Evolutionary conservation across 2,329 filamentous ascomycete genomes (phyloP).

Genomic region (Huntiella bhutanensis): DNA sequence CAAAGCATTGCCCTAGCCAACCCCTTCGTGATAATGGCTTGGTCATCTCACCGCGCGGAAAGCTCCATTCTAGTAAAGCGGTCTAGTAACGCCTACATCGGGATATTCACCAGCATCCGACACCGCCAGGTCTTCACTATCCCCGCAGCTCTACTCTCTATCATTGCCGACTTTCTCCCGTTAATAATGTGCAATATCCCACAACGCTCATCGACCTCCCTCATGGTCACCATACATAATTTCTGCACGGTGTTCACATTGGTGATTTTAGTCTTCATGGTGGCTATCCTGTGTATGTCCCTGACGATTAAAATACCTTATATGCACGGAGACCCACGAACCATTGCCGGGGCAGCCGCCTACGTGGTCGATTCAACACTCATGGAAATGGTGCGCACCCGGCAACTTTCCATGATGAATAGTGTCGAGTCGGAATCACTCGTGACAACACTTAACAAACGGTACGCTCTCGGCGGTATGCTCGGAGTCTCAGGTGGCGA

Average conservation of each 20-base stretch:
- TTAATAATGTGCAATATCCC: slow-evolving; percentile 10
- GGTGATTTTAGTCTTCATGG: slow-evolving; percentile 9
- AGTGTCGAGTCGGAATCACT: background rate
- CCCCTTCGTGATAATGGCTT: slow-evolving; percentile 14
- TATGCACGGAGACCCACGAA: slow-evolving; percentile 11
- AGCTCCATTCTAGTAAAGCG: slow-evolving; percentile 6
- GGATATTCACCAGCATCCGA: slow-evolving; percentile 5
- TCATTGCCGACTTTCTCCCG: slow-evolving; percentile 7
- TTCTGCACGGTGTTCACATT: slow-evolving; percentile 3
- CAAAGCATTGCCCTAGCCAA: slow-evolving; percentile 12
- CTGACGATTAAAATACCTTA: slow-evolving; percentile 7
- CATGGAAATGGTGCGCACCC: slow-evolving; percentile 1
- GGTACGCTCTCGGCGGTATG: slow-evolving; percentile 3
- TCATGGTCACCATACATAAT: slow-evolving; percentile 1
- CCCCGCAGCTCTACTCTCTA: background rate
- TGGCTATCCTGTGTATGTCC: slow-evolving; percentile 4
- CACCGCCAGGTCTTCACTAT: slow-evolving; percentile 1
- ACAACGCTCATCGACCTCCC: background rate
- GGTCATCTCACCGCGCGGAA: slow-evolving; percentile 6
- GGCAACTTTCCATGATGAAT: slow-evolving; percentile 6
- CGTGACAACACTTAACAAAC: background rate
- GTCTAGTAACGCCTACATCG: slow-evolving; percentile 8
- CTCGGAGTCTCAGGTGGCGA: slow-evolving; percentile 3
- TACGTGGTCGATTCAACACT: slow-evolving; percentile 9
- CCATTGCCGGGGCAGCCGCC: slow-evolving; percentile 6